Evolutionary conservation across 208 protist genomes (phyloP).

Genomic region (Crithidia bombi): DNA sequence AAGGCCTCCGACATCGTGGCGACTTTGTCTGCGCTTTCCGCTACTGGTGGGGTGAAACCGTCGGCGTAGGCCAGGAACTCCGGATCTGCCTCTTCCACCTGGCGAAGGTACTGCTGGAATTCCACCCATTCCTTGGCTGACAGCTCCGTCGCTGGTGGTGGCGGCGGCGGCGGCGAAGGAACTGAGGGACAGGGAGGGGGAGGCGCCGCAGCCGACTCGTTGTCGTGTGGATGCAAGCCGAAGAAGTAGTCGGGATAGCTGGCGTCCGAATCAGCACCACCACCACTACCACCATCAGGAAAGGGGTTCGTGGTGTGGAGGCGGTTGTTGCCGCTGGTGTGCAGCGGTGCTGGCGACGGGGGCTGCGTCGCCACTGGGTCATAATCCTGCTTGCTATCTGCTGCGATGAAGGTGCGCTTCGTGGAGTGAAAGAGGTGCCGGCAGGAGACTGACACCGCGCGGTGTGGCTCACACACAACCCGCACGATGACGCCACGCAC

Average conservation of each 20-base stretch:
- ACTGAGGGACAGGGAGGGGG: not conserved
- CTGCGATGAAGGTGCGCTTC: too few relatives aligned
- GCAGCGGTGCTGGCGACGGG: too few relatives aligned
- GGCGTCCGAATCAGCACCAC: not conserved
- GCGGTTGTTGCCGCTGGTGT: not conserved
- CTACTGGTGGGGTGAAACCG: not conserved
- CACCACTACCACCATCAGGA: too few relatives aligned
- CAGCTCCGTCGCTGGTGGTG: not conserved
- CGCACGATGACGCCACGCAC: too few relatives aligned
- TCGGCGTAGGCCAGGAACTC: constrained; percentile 15
- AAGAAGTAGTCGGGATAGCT: constrained; percentile 8
- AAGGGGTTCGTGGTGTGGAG: too few relatives aligned
- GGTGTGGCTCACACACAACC: too few relatives aligned
- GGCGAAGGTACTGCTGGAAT: constrained; percentile 20
- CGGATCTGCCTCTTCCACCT: constrained; percentile 13
- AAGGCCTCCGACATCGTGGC: not conserved
- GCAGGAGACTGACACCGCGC: too few relatives aligned
- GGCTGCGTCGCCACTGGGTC: too few relatives aligned
- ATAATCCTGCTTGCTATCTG: too few relatives aligned
- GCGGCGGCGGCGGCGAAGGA: constrained; percentile 7
- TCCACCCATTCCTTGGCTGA: constrained; percentile 11
- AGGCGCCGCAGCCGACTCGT: too few relatives aligned
- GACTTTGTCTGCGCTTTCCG: not conserved
- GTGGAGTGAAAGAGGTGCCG: too few relatives aligned
- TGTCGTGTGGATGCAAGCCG: not conserved